Evolutionary conservation across 2,329 filamentous ascomycete genomes (phyloP).

Genomic region (Beauveria scarabaeidicola): DNA sequence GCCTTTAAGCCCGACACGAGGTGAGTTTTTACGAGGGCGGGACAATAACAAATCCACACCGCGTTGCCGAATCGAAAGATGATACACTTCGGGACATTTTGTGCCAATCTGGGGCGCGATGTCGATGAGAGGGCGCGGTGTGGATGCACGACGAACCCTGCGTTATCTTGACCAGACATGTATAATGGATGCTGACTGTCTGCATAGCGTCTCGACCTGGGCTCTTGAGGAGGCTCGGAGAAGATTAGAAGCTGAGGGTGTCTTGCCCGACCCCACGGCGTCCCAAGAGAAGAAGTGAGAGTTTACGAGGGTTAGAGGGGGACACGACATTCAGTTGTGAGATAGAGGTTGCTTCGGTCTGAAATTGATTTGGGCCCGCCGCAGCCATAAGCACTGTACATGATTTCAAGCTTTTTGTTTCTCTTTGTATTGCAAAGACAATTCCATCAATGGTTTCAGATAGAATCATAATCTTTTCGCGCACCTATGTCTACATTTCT

Average conservation of each 20-base stretch:
- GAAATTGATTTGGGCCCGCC: constrained; percentile 11
- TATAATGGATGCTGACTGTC: constrained; percentile 19
- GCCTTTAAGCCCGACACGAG: constrained; percentile 98
- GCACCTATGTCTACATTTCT: background rate
- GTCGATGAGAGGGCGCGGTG: background rate
- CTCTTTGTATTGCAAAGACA: constrained; percentile 17
- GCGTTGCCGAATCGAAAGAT: background rate
- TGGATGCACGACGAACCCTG: constrained; percentile 14
- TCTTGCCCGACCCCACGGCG: constrained; percentile 66
- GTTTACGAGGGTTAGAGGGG: background rate
- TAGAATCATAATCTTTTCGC: constrained; percentile 13
- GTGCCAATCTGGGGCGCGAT: background rate
- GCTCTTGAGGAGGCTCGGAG: constrained; percentile 92
- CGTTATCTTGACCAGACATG: constrained; percentile 17
- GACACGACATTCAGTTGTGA: constrained; percentile 5
- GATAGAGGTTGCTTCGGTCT: constrained; percentile 6
- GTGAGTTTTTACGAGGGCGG: constrained; percentile 49
- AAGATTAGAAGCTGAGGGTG: constrained; percentile 91
- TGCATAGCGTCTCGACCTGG: constrained; percentile 91
- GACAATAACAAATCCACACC: background rate
- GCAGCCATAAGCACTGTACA: constrained; percentile 19
- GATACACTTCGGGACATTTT: background rate
- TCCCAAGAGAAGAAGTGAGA: constrained; percentile 47
- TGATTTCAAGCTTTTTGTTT: constrained; percentile 24
- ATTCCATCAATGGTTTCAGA: constrained; percentile 22